Evolutionary conservation across 805 yeast species (phyloP), one percentile per base, ranked within the genome.

Genomic region (Saccharomycopsis sp.): DNA sequence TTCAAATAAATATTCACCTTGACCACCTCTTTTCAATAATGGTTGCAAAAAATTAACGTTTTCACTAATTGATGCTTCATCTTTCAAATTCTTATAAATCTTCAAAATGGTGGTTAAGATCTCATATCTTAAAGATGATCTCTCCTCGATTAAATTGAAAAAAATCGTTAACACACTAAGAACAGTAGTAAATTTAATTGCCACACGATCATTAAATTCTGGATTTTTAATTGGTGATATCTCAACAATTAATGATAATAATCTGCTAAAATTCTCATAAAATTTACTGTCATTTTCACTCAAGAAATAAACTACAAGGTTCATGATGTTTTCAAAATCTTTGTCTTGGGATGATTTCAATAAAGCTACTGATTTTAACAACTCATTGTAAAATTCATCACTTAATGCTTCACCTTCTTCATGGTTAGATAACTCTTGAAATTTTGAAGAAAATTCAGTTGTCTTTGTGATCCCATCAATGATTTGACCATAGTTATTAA

Each of bases 271-370:
- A 26, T 42, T 41, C 9, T 35, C 22, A 9, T 23, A 34, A 35
- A 50, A 50, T 9, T 14, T 27, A 11, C 14, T n/a, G 16, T 47
- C 44, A 16, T 19, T 29, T 14, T 31, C 29, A n/a, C 3, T 6
- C 7, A 50, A 23, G 5, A 50, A 44, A 23, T 47, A 50, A 26
- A 50, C 43, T 19, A 50, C 43, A 39, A 47, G 41, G 40, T 50
- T 50, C 40, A 50, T 38, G 11, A 45, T 40, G n/a, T 37, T 22
- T 26, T 50, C 51, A 6, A 50, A 40, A 4, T 47, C 41, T 28
- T 41, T 47, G 27, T 50, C 47, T 24, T 40, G 43, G 5, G 41
- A 38, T 8, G 4, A 34, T 17, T 40, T 43, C 33, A 50, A 47
- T 16, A 21, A 20, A 22, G 20, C 13, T 14, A 38, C 45, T 3